These are phyloP conservation scores for Herpetospermum pedunculosum DNA, from an alignment of 306 rosid species.

Conservation along the genomic window DNA sequence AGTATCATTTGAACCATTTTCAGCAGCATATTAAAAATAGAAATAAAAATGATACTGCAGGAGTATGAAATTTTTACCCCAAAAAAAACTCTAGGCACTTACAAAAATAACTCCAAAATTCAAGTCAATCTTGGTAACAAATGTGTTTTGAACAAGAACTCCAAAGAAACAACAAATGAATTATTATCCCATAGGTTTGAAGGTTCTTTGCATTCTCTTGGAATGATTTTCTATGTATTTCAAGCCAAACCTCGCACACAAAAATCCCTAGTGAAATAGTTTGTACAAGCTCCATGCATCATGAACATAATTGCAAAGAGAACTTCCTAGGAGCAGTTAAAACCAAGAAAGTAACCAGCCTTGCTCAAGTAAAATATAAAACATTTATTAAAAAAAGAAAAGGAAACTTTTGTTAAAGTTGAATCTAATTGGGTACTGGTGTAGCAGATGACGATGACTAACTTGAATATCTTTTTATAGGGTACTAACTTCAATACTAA, in stretches of 20 bases:
- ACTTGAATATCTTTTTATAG: neutral
- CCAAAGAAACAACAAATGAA: neutral
- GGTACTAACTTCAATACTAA: neutral
- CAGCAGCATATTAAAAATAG: slow-evolving; percentile 8
- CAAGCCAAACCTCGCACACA: neutral
- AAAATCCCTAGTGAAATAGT: neutral
- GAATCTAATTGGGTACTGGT: neutral
- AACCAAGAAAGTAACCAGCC: neutral
- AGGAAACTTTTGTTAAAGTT: neutral
- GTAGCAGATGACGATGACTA: neutral
- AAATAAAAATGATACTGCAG: slow-evolving; percentile 4
- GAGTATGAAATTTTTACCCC: neutral
- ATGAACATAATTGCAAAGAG: neutral
- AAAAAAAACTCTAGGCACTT: neutral
- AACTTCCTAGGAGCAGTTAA: neutral
- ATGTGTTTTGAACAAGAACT: neutral
- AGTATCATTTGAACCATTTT: slow-evolving; percentile 9
- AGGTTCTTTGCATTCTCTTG: neutral
- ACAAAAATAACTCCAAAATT: neutral
- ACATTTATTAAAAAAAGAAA: neutral
- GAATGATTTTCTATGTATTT: too few relatives aligned
- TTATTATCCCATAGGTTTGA: neutral
- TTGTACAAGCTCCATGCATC: neutral
- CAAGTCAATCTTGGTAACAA: neutral
- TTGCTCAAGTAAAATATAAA: neutral